Evolutionary conservation across 345 rosid genomes (phyloP).

Genomic region (Dovyalis caffra): DNA sequence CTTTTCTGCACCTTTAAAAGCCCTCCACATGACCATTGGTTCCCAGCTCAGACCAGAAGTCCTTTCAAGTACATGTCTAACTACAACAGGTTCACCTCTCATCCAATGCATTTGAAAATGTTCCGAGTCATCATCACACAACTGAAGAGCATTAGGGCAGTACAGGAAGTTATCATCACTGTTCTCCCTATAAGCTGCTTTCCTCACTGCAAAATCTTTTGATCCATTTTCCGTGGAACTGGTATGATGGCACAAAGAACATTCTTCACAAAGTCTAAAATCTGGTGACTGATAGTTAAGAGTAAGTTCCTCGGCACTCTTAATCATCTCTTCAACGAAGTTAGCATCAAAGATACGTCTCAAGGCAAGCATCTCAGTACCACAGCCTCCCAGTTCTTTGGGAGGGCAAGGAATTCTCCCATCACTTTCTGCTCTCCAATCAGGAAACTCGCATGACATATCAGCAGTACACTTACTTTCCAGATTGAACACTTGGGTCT

Average conservation of each 20-base stretch:
- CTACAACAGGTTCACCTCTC: conserved; percentile 61
- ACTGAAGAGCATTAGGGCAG: conserved; percentile 41
- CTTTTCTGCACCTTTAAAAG: conserved; percentile 42
- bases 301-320: conserved; percentile 47
- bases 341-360: conserved; percentile 44
- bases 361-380: conserved; percentile 44
- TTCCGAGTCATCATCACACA: conserved; percentile 30
- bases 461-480: background rate
- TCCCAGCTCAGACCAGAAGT: conserved; percentile 63
- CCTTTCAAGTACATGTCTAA: conserved; percentile 45
- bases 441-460: conserved; percentile 2
- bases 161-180: conserved; percentile 46
- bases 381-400: conserved; percentile 61
- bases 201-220: conserved; percentile 33
- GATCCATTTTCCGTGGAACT: conserved; percentile 15
- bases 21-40: conserved; percentile 74
- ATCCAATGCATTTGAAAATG: conserved; percentile 62
- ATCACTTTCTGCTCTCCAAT: conserved; percentile 48
- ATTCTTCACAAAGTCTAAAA: conserved; percentile 34
- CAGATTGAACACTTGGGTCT: conserved; percentile 14
- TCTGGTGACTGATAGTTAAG: conserved; percentile 30
- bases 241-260: conserved; percentile 34
- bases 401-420: conserved; percentile 67
- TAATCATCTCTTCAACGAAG: conserved; percentile 44
- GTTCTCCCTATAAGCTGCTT: conserved; percentile 43